Percentiles rank a stretch among this genome's conserved stretches.
Conservation (phyloP, 1,284 basidiomycete genomes). For the Cutaneotrichosporon cutaneum region DNA sequence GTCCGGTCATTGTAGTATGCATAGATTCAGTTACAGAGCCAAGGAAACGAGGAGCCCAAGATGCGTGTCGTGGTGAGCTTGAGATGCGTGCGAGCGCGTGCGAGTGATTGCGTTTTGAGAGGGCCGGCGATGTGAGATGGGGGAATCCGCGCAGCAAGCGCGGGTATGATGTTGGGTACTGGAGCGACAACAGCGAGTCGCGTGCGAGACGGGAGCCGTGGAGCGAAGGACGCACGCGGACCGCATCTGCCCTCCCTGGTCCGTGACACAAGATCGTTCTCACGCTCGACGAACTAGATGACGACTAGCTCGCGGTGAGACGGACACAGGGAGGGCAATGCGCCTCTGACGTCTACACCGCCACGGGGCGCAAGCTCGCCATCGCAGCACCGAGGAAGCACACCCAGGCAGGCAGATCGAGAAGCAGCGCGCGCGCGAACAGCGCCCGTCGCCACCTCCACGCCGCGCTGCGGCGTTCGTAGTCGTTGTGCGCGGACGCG, state of each 20-base stretch:
- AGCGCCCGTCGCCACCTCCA: neutral
- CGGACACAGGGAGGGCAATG: neutral
- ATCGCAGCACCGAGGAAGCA: slow-evolving; percentile 3
- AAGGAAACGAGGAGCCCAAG: neutral
- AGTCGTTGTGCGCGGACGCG: neutral
- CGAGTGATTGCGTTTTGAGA: neutral
- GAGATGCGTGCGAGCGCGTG: neutral
- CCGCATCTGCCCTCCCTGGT: too few species aligned
- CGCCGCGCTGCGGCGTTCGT: neutral
- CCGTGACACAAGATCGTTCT: too few species aligned
- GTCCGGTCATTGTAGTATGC: slow-evolving; percentile 6
- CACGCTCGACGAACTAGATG: too few species aligned
- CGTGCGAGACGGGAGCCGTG: too few species aligned
- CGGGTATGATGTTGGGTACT: too few species aligned
- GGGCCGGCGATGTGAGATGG: neutral
- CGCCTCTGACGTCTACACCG: neutral
- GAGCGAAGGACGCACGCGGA: neutral
- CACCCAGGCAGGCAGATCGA: slow-evolving; percentile 5
- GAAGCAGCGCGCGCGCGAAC: neutral
- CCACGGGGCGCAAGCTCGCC: slow-evolving; percentile 3
- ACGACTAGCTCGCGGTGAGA: too few species aligned
- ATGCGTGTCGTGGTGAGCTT: neutral
- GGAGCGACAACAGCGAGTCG: too few species aligned
- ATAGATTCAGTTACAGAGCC: slow-evolving; percentile 8
- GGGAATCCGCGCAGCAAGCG: too few species aligned